Evolutionary conservation across 1,284 basidiomycete species (phyloP).

Genomic region (Leccinum pachyderme): DNA sequence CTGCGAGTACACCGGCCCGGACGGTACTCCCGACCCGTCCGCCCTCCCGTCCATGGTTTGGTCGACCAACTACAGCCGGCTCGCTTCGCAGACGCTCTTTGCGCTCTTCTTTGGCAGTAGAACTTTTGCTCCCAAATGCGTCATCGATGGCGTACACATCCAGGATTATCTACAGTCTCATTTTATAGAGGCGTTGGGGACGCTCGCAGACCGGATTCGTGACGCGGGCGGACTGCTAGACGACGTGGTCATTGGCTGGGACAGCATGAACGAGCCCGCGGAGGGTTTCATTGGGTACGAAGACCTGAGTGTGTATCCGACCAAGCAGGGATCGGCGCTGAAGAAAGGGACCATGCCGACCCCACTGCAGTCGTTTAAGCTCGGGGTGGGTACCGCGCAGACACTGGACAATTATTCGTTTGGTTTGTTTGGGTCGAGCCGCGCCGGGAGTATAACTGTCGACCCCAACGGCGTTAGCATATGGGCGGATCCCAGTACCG

Average conservation of each 20-base stretch:
- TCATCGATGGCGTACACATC: conserved; percentile 91
- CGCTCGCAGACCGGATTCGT: conserved; percentile 72
- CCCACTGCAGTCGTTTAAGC: conserved; percentile 77
- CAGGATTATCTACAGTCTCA: conserved; percentile 92
- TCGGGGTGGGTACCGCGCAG: conserved; percentile 87
- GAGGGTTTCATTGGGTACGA: conserved; percentile 82
- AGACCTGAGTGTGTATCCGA: conserved; percentile 68
- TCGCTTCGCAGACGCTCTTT: conserved; percentile 87
- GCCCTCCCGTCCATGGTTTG: conserved; percentile 91
- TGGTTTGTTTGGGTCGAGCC: conserved; percentile 75
- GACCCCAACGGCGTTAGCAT: conserved; percentile 80
- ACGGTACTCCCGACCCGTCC: conserved; percentile 58
- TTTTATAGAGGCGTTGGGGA: conserved; percentile 76
- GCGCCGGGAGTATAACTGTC: conserved; percentile 70
- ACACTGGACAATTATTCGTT: conserved; percentile 88
- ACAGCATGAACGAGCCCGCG: conserved; percentile 92
- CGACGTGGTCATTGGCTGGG: conserved; percentile 93
- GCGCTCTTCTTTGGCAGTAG: conserved; percentile 94
- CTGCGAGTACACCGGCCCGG: conserved; percentile 76
- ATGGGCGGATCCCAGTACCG: conserved; percentile 62
- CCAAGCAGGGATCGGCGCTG: conserved; percentile 65
- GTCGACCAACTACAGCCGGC: conserved; percentile 93
- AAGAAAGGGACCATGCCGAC: conserved; percentile 88
- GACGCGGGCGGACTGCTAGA: conserved; percentile 75
- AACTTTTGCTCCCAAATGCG: conserved; percentile 86